A percentile compares a stretch with the other conserved stretches of the same genome.
These are phyloP conservation scores for Sugiyamaella floridensis DNA, from an alignment of 805 yeast species.

Conservation along the genomic window DNA sequence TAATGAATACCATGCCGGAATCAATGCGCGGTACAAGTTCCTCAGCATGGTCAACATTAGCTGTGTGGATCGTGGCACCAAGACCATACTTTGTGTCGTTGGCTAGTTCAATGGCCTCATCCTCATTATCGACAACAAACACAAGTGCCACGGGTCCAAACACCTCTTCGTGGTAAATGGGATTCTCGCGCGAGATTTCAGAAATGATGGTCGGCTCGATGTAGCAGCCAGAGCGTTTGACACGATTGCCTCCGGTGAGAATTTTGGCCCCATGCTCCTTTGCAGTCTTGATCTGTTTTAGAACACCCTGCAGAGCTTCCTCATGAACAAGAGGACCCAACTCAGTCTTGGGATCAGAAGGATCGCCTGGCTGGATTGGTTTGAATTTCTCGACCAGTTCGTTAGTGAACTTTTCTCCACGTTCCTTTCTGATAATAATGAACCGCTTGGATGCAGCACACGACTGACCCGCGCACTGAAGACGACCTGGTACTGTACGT, in stretches of 20 bases:
- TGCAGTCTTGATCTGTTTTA: constrained; percentile 68
- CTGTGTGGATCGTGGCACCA: constrained; percentile 72
- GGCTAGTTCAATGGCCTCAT: constrained; percentile 60
- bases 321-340: constrained; percentile 88
- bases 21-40: constrained; percentile 49
- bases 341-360: constrained; percentile 62
- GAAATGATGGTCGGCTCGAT: constrained; percentile 69
- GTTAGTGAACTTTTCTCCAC: constrained; percentile 40
- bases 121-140: constrained; percentile 54
- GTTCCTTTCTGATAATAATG: constrained; percentile 68
- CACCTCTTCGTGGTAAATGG: constrained; percentile 70
- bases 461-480: constrained; percentile 89
- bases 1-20: constrained; percentile 64
- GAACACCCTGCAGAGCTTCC: constrained; percentile 64
- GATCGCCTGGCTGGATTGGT: constrained; percentile 50
- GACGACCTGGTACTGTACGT: constrained; percentile 73
- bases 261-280: constrained; percentile 74
- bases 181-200: constrained; percentile 56
- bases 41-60: constrained; percentile 57
- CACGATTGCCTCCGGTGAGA: constrained; percentile 66
- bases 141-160: constrained; percentile 80
- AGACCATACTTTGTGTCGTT: constrained; percentile 70
- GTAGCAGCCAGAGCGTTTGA: constrained; percentile 47
- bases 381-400: constrained; percentile 48
- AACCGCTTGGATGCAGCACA: constrained; percentile 91